Evolutionary conservation across 73 alveolate genomes (phyloP), one percentile per base, ranked within the genome.

Genomic region (Symbiodinium natans): DNA sequence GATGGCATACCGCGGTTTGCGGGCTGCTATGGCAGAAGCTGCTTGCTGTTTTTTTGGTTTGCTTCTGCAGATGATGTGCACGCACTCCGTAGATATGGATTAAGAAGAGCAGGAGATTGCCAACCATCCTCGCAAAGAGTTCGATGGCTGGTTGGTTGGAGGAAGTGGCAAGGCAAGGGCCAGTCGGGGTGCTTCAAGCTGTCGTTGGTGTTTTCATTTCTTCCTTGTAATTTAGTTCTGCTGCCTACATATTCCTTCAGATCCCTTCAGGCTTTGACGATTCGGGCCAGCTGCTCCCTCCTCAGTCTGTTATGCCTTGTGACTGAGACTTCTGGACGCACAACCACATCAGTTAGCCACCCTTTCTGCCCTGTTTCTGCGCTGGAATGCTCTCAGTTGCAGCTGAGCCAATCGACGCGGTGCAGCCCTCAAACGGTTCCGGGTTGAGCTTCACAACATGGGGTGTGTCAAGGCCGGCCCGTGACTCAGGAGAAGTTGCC

Each of bases 91-190:
- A 52, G n/a, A n/a, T n/a, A 23, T 29, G 71, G 1, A 52, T 21
- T 52, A 15, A 1, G 23, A 10, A 23, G 71, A 52, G n/a, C 86
- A 90, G 97, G 97, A 90, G 88, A 73, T 90, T 42, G n/a, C 97
- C 97, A 90, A 68, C 25, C 97, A 90, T 42, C 97, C 97, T 27
- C 97, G 97, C 27, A 90, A n/a, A 52, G 97, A 90, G 77, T 90
- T 90, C 46, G 97, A 90, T 36, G 97, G 97, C 77, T 90, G 97
- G 97, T 68, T 90, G 75, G 75, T 90, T 25, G 97, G 97, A 68
- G 97, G 97, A 40, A 90, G 80, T 42, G 89, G 97, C 40, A 90
- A 90, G 97, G 97, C 95, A 23, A n/a, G 80, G 38, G 9, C 80
- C 23, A n/a, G n/a, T n/a, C n/a, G n/a, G n/a, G n/a, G n/a, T n/a